Evolutionary conservation across 2,329 filamentous ascomycete genomes (phyloP).

Genomic region (Fusarium dlaminii): DNA sequence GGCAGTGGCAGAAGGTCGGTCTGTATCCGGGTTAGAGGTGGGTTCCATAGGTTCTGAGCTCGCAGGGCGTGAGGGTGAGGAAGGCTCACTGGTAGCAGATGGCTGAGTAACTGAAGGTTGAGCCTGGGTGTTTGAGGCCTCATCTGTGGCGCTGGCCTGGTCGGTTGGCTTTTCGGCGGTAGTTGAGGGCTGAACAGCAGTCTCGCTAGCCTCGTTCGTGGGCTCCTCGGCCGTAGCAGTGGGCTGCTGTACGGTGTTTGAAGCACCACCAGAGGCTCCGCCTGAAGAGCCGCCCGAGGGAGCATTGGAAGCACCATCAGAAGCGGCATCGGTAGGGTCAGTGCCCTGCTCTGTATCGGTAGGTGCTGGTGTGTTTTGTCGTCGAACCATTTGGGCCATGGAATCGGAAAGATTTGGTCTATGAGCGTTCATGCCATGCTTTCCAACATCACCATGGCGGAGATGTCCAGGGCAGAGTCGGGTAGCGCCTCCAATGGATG

Average conservation of each 20-base stretch:
- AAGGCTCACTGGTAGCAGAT: constrained; percentile 37
- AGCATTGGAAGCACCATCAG: constrained; percentile 1
- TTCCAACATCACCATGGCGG: constrained; percentile 34
- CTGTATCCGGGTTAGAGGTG: constrained; percentile 40
- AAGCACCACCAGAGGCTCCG: constrained; percentile 18
- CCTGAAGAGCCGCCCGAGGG: constrained; percentile 9
- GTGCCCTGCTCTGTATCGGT: constrained; percentile 12
- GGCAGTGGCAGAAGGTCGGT: constrained; percentile 23
- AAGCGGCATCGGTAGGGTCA: constrained; percentile 1
- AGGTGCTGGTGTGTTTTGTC: constrained; percentile 56
- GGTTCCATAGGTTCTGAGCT: constrained; percentile 34
- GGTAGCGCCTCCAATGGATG: constrained; percentile 37
- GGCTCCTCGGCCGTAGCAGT: constrained; percentile 24
- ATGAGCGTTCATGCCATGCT: constrained; percentile 37
- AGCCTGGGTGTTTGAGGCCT: constrained; percentile 8
- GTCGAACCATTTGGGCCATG: constrained; percentile 71
- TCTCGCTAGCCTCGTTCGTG: constrained; percentile 12
- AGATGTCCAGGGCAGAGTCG: constrained; percentile 41
- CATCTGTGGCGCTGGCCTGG: constrained; percentile 15
- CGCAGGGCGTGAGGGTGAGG: constrained; percentile 31
- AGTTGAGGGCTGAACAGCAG: constrained; percentile 16
- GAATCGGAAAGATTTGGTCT: constrained; percentile 45
- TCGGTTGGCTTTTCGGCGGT: constrained; percentile 13
- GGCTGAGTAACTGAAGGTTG: constrained; percentile 26
- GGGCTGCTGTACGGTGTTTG: constrained; percentile 8